Conservation (phyloP, 2,329 filamentous ascomycete species). For the Curvularia eragrostidis region DNA sequence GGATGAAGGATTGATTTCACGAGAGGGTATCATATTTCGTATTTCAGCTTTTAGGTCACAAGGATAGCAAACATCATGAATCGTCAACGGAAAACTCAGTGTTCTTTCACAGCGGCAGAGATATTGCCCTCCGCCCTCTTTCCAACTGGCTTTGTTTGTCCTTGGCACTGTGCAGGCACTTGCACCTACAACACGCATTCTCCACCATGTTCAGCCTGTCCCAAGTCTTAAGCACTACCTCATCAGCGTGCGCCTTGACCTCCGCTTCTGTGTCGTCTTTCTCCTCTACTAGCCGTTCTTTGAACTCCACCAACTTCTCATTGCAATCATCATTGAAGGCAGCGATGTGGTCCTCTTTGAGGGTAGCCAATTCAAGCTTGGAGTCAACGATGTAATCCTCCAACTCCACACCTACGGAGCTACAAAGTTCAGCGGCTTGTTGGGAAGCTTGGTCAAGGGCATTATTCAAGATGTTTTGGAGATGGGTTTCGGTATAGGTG, state of each 20-base stretch:
- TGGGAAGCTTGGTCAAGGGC: slow-evolving; percentile 3
- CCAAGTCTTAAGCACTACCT: slow-evolving; percentile 1
- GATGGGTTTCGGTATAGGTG: not conserved
- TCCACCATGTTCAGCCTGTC: slow-evolving; percentile 3
- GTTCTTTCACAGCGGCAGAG: slow-evolving; percentile 6
- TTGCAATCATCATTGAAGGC: slow-evolving; percentile 8
- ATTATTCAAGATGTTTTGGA: not conserved
- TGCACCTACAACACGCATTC: not conserved
- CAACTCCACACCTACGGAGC: slow-evolving; percentile 1
- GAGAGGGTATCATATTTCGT: not conserved
- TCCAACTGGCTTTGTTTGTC: not conserved
- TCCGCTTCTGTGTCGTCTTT: slow-evolving; percentile 3
- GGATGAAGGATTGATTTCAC: not conserved
- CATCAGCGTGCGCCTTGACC: slow-evolving; percentile 4
- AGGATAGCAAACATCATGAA: not conserved
- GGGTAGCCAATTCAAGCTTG: slow-evolving; percentile 1
- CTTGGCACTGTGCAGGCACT: not conserved
- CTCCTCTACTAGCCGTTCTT: slow-evolving; percentile 4
- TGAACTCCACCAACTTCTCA: slow-evolving; percentile 8
- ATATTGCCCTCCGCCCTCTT: slow-evolving; percentile 3
- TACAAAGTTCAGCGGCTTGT: slow-evolving; percentile 3
- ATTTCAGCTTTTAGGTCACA: not conserved
- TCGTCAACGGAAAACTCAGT: not conserved
- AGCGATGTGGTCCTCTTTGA: slow-evolving; percentile 8
- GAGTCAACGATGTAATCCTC: slow-evolving; percentile 5